These are phyloP conservation scores for Penicillium sp. DNA, from an alignment of 2,329 filamentous ascomycete genomes.

Conservation along the genomic window DNA sequence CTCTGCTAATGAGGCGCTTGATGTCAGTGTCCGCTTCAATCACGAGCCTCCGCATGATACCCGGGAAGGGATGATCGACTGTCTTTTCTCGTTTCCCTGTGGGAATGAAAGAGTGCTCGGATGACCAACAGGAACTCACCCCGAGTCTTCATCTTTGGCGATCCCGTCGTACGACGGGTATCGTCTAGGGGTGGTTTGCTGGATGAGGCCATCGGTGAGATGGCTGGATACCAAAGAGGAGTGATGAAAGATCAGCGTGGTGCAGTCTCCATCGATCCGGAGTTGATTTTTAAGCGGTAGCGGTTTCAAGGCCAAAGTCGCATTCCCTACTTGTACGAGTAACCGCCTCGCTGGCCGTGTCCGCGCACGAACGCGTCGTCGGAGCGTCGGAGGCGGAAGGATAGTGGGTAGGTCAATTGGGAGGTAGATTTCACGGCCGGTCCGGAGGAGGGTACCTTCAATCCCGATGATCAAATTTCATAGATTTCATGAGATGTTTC, in stretches of 20 bases:
- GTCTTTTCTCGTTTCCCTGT: neutral
- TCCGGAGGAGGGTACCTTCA: constrained; percentile 2
- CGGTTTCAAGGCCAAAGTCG: constrained; percentile 26
- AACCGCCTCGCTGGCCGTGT: neutral
- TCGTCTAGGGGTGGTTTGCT: constrained; percentile 42
- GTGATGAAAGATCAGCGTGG: constrained; percentile 32
- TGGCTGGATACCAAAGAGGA: constrained; percentile 24
- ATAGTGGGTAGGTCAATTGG: constrained; percentile 11
- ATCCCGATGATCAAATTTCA: constrained; percentile 7
- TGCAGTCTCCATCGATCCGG: constrained; percentile 37
- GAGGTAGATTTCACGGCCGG: constrained; percentile 6
- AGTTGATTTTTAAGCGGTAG: constrained; percentile 23
- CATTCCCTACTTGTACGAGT: constrained; percentile 30
- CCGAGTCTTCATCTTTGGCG: constrained; percentile 45
- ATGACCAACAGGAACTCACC: constrained; percentile 31
- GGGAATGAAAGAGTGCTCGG: constrained; percentile 4
- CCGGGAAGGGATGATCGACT: constrained; percentile 5
- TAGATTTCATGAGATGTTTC: constrained; percentile 10
- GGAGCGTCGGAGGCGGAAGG: too few relatives aligned
- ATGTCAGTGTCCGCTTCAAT: constrained; percentile 7
- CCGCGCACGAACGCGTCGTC: too few relatives aligned
- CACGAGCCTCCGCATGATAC: neutral
- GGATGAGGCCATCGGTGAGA: constrained; percentile 37
- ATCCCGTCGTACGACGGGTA: constrained; percentile 40
- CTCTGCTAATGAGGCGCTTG: constrained; percentile 42